A percentile compares a stretch with the other conserved stretches of the same genome.
phyloP scores from a whole-genome alignment of 75 land plant species.

The Isoetes taiwanensis region DNA sequence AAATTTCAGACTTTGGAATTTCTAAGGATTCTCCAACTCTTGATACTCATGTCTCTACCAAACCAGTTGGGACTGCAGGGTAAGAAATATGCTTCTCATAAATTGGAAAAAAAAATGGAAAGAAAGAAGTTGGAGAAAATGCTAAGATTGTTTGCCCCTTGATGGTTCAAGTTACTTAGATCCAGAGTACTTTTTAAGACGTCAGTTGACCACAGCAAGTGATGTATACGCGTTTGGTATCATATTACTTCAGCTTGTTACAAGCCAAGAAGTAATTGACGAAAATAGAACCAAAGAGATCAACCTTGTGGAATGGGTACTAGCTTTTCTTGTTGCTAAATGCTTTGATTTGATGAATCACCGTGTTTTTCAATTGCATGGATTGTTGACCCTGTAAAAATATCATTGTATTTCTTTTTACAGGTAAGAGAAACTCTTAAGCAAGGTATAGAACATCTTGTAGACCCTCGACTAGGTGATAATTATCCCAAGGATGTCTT shows the following conservation, averaged over 20 bases:
- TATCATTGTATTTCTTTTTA: too few relatives aligned
- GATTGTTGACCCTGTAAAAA: too few relatives aligned
- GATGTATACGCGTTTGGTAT: slow-evolving; percentile 19
- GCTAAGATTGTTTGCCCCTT: too few relatives aligned
- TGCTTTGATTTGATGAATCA: too few relatives aligned
- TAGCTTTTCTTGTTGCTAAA: too few relatives aligned
- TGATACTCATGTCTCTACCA: slow-evolving; percentile 13
- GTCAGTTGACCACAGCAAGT: slow-evolving; percentile 17
- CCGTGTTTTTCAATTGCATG: too few relatives aligned
- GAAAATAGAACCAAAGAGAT: background rate
- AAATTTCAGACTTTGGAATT: slow-evolving; percentile 20
- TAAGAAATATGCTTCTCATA: background rate
- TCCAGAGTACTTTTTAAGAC: slow-evolving; percentile 14
- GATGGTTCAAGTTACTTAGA: slow-evolving; percentile 10
- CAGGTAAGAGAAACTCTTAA: too few relatives aligned
- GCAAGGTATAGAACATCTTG: slow-evolving; percentile 9
- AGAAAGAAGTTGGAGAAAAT: too few relatives aligned
- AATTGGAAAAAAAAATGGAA: background rate
- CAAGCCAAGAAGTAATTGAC: slow-evolving; percentile 13
- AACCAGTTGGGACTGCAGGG: slow-evolving; percentile 22
- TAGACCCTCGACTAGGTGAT: slow-evolving; percentile 5
- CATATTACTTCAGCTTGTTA: slow-evolving; percentile 12
- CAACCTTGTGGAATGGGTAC: slow-evolving; percentile 13
- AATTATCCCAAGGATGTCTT: slow-evolving; percentile 7
- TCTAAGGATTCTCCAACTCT: slow-evolving; percentile 16